A percentile compares a stretch with the other conserved stretches of the same genome.
These are phyloP conservation scores for Backusella australiensis DNA, from an alignment of 192 early-diverging fungal genomes.

Conservation along the genomic window DNA sequence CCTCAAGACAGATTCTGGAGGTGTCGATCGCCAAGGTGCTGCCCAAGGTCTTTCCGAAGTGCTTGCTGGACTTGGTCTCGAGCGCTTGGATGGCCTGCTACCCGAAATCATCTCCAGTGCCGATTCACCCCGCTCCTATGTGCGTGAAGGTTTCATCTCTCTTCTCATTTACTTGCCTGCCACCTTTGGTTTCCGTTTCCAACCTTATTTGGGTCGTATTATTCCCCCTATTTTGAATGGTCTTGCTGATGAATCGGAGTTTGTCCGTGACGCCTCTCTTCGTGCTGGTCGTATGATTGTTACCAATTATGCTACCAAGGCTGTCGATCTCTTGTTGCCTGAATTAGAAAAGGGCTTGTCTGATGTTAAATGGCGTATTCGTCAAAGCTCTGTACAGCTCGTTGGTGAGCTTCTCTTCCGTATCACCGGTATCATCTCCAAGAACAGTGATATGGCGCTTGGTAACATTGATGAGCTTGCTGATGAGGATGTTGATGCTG, in stretches of 20 bases:
- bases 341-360: slow-evolving; percentile 89
- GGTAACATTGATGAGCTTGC: slow-evolving; percentile 44
- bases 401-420: slow-evolving; percentile 93
- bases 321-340: slow-evolving; percentile 88
- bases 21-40: slow-evolving; percentile 93
- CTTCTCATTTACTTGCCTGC: slow-evolving; percentile 94
- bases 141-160: slow-evolving; percentile 97
- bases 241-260: slow-evolving; percentile 94
- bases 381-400: slow-evolving; percentile 90
- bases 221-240: slow-evolving; percentile 88
- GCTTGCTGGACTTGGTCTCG: slow-evolving; percentile 83
- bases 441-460: slow-evolving; percentile 49
- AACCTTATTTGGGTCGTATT: slow-evolving; percentile 83
- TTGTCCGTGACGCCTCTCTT: slow-evolving; percentile 88
- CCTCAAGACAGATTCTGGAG: slow-evolving; percentile 86
- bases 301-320: slow-evolving; percentile 81
- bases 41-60: slow-evolving; percentile 97
- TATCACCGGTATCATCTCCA: slow-evolving; percentile 81
- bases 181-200: slow-evolving; percentile 91
- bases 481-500: slow-evolving; percentile 65
- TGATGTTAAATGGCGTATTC: slow-evolving; percentile 94
- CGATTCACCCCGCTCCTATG: slow-evolving; percentile 64
- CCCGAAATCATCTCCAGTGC: slow-evolving; percentile 87
- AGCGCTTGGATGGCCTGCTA: slow-evolving; percentile 81
- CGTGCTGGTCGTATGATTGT: slow-evolving; percentile 94